These are phyloP conservation scores for Pelargonium nanum DNA, from an alignment of 345 rosid species.

Conservation along the genomic window DNA sequence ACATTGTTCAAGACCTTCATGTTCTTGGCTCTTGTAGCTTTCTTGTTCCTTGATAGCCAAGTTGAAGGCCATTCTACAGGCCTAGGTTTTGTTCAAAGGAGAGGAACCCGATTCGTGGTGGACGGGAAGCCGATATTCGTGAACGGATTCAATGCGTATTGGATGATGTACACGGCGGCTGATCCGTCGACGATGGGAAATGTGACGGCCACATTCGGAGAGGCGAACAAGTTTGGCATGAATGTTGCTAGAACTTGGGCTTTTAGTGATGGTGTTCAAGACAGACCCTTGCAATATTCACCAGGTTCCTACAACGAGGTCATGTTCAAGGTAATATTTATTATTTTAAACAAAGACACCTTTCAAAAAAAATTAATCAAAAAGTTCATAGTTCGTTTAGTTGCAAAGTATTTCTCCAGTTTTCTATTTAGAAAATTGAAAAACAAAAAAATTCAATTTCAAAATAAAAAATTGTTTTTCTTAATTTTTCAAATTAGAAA, in stretches of 20 bases:
- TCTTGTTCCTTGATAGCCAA: no score
- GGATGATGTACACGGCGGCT: constrained; percentile 59
- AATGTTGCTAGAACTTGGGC: constrained; percentile 78
- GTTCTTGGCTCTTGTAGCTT: no score
- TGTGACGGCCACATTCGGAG: constrained; percentile 35
- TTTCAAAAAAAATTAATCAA: background rate
- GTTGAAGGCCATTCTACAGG: no score
- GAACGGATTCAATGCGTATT: constrained; percentile 86
- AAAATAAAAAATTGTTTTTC: no score
- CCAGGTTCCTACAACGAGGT: constrained; percentile 55
- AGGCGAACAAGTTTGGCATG: constrained; percentile 53
- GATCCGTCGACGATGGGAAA: constrained; percentile 42
- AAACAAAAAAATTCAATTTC: no score
- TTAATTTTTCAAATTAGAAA: background rate
- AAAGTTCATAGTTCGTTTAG: background rate
- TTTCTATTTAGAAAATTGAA: no score
- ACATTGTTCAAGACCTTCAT: no score
- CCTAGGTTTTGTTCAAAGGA: constrained; percentile 27
- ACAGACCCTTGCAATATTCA: constrained; percentile 48
- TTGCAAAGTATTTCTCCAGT: background rate
- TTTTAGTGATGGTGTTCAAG: constrained; percentile 57
- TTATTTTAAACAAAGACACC: no score
- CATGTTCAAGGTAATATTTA: constrained; percentile 45
- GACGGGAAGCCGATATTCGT: constrained; percentile 35
- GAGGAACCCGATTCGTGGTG: constrained; percentile 35